Conservation (phyloP, 2,329 filamentous ascomycete species). For the Fusarium beomiforme region DNA sequence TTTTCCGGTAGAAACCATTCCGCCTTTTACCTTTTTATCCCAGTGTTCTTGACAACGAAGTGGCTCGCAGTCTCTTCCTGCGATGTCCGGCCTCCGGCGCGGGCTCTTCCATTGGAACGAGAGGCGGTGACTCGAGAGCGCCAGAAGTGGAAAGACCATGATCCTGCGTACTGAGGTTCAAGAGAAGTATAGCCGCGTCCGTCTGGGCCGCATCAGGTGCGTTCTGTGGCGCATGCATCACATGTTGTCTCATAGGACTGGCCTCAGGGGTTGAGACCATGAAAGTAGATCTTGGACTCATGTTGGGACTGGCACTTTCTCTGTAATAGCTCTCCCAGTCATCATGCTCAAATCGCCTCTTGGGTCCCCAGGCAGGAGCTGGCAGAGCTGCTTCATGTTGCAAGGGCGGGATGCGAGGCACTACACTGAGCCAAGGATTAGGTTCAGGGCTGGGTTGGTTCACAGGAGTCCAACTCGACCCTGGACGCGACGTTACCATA, state of each 20-base stretch:
- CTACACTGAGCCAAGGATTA: constrained; percentile 38
- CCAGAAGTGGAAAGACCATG: background rate
- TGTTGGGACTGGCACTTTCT: constrained; percentile 35
- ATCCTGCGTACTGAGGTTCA: constrained; percentile 31
- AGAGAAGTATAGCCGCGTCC: constrained; percentile 38
- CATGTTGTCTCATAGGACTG: constrained; percentile 22
- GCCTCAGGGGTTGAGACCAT: constrained; percentile 31
- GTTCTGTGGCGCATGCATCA: background rate
- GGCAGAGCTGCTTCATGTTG: constrained; percentile 13
- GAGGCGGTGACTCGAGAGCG: background rate
- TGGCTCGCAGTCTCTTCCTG: constrained; percentile 36
- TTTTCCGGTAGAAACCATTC: background rate
- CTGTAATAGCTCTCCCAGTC: constrained; percentile 30
- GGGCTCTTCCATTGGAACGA: background rate
- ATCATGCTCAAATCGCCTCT: constrained; percentile 38
- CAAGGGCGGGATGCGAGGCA: constrained; percentile 31
- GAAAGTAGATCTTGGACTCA: constrained; percentile 17
- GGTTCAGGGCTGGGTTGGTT: constrained; percentile 30
- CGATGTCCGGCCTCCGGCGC: constrained; percentile 23
- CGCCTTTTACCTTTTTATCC: background rate
- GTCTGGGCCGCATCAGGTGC: constrained; percentile 25
- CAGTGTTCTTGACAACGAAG: constrained; percentile 19
- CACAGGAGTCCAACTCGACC: constrained; percentile 33
- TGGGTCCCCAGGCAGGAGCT: constrained; percentile 27
- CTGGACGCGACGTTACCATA: constrained; percentile 40